These are phyloP conservation scores for Globisporangium paddicum DNA, from an alignment of 352 stramenopile species.

Conservation along the genomic window DNA sequence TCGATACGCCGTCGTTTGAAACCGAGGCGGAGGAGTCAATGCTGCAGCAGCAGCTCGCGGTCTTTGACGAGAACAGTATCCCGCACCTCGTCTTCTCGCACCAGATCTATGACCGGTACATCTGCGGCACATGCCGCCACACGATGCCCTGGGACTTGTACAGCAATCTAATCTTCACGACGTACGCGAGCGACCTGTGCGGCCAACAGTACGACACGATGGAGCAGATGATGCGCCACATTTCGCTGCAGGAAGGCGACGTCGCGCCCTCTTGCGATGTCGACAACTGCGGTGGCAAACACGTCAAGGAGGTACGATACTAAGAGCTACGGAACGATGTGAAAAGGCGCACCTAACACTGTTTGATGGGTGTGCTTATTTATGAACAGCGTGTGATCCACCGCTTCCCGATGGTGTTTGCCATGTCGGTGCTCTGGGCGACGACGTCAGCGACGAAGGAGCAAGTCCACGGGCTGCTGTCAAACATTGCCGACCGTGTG, in stretches of 20 bases:
- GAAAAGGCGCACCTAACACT: not conserved
- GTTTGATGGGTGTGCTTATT: not conserved
- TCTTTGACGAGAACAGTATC: slow-evolving; percentile 86
- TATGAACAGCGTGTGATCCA: slow-evolving; percentile 52
- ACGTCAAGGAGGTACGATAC: slow-evolving; percentile 58
- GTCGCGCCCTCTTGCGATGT: slow-evolving; percentile 53
- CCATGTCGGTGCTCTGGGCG: slow-evolving; percentile 78
- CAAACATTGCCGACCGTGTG: slow-evolving; percentile 61
- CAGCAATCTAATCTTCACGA: slow-evolving; percentile 82
- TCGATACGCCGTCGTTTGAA: slow-evolving; percentile 34
- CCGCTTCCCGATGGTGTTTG: slow-evolving; percentile 84
- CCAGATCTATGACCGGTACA: slow-evolving; percentile 83
- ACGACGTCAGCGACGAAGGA: slow-evolving; percentile 70
- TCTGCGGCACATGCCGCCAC: slow-evolving; percentile 59
- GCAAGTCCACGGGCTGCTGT: slow-evolving; percentile 59
- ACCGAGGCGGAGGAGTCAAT: slow-evolving; percentile 16
- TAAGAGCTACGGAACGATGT: too few relatives aligned
- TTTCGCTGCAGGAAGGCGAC: slow-evolving; percentile 53
- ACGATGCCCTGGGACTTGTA: slow-evolving; percentile 71
- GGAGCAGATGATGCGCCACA: slow-evolving; percentile 62
- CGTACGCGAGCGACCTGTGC: slow-evolving; percentile 72
- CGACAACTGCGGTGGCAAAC: slow-evolving; percentile 50
- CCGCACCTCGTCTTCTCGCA: slow-evolving; percentile 83
- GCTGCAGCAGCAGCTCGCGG: slow-evolving; percentile 49
- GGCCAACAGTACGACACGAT: slow-evolving; percentile 56